A percentile compares a stretch with the other conserved stretches of the same genome.
These are phyloP conservation scores for Xylariomycetidae sp. DNA, from an alignment of 2,329 filamentous ascomycete genomes.

Conservation along the genomic window DNA sequence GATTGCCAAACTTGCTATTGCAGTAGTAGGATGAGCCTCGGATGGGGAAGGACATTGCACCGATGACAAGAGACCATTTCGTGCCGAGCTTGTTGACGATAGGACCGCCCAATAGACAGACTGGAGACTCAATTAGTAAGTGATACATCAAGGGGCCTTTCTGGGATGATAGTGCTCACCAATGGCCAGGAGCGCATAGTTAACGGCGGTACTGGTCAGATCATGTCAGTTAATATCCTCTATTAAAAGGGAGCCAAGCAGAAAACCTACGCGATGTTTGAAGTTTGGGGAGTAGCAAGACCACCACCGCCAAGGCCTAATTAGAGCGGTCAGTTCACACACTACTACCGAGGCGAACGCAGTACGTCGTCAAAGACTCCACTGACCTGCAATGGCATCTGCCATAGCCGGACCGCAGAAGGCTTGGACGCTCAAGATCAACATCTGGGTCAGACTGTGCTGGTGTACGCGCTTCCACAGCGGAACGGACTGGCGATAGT, in stretches of 20 bases:
- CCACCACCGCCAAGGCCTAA: constrained; percentile 36
- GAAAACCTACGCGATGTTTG: constrained; percentile 32
- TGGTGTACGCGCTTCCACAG: constrained; percentile 38
- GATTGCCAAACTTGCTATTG: constrained; percentile 41
- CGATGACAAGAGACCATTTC: constrained; percentile 40
- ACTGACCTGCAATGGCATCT: constrained; percentile 31
- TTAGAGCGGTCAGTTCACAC: not conserved
- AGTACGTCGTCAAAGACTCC: not conserved
- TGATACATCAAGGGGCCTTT: not conserved
- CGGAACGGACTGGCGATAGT: constrained; percentile 23
- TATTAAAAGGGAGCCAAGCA: not conserved
- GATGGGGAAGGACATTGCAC: constrained; percentile 36
- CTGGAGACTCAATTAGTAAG: constrained; percentile 12
- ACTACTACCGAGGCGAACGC: not conserved
- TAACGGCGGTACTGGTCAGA: constrained; percentile 13
- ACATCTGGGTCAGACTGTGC: constrained; percentile 43
- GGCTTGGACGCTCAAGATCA: constrained; percentile 39
- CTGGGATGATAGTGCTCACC: constrained; percentile 13
- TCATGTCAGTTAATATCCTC: constrained; percentile 1
- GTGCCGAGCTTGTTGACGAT: constrained; percentile 41
- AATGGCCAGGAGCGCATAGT: constrained; percentile 24
- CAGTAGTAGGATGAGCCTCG: constrained; percentile 41
- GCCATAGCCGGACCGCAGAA: constrained; percentile 37
- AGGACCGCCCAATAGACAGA: constrained; percentile 37
- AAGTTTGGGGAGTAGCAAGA: constrained; percentile 36